phyloP scores from a whole-genome alignment of 192 early-diverging fungal genomes.

The Tieghemiomyces parasiticus region DNA sequence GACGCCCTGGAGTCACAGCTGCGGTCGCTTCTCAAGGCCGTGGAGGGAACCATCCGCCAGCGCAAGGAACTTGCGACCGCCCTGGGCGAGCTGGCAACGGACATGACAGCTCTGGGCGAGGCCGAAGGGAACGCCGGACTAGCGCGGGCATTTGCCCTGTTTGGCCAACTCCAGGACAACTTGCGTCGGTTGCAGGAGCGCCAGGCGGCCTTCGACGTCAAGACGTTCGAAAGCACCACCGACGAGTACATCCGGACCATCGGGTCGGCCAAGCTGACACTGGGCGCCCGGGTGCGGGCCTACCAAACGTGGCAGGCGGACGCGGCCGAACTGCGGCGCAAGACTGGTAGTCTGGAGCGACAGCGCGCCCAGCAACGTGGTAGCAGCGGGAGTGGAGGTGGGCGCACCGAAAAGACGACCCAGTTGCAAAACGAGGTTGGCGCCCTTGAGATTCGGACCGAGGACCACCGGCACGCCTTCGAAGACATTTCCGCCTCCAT shows the following conservation, averaged over 20 bases:
- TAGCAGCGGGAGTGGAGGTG: too few species aligned
- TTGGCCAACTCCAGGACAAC: constrained; percentile 68
- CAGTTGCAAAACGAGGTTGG: constrained; percentile 28
- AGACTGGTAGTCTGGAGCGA: constrained; percentile 46
- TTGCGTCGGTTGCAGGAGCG: constrained; percentile 63
- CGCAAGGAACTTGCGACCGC: constrained; percentile 50
- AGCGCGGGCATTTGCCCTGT: constrained; percentile 43
- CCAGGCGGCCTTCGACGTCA: constrained; percentile 61
- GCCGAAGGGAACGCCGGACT: constrained; percentile 55
- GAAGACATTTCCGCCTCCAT: constrained; percentile 59
- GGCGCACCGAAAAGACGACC: constrained; percentile 18
- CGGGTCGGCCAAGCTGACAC: constrained; percentile 65
- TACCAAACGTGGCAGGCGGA: constrained; percentile 54
- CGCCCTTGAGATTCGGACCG: constrained; percentile 25
- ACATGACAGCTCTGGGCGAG: constrained; percentile 51
- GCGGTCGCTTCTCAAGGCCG: constrained; percentile 52
- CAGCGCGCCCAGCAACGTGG: too few species aligned
- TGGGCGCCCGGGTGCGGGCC: constrained; percentile 51
- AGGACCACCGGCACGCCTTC: constrained; percentile 41
- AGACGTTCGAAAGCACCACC: constrained; percentile 56
- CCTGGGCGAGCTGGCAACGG: constrained; percentile 66
- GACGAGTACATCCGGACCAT: constrained; percentile 87
- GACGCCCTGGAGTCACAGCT: constrained; percentile 67
- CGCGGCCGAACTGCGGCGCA: constrained; percentile 51
- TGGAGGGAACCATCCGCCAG: constrained; percentile 63